Base-by-base conservation (phyloP, 2,329 filamentous ascomycete species). In the Raffaelea arxii region DNA sequence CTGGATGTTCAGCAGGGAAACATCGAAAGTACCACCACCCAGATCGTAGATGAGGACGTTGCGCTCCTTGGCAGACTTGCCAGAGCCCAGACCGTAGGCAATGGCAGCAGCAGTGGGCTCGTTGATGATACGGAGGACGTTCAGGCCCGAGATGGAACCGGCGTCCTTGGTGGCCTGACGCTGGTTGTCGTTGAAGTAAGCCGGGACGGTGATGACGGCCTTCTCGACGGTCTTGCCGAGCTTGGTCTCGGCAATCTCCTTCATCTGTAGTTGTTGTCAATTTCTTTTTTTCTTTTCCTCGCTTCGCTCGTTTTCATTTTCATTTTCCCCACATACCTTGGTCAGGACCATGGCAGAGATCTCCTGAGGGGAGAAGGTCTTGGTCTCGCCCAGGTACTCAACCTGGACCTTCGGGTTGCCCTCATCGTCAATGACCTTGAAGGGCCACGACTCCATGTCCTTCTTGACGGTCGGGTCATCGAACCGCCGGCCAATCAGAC, bases 171-270 rank as follows among this genome's bases (percentile, higher is more conserved):
- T 98, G 57, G 92, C 87, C 75, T 97, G 92, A 74, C 92, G 86
- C 78, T 98, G 92, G 79, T 94, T 95, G 82, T 98, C 92, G 80
- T 97, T 97, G 87, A 98, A 98, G 81, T 98, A 98, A 66, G 92
- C 92, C 49, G 92, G 92, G 49, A 97, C 92, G 53, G 92, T 98
- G 70, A 98, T 90, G 68, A 98, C 92, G 55, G 92, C 92, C 82
- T 97, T 97, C 74, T 92, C 83, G 62, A 97, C 90, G 77, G 92
- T 94, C 84, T 94, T 95, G 71, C 89, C 92, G 61, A 98, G 82
- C 81, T 98, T 97, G 70, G 78, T 79, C 79, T 98, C 92, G 62
- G 92, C 92, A 67, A 96, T 89, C 74, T 98, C 92, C 80, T 95
- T 94, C 91, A 97, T 96, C 91, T 94, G 62, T 51, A 36, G 43